Percentiles rank a stretch among this genome's conserved stretches.
These are phyloP conservation scores for Fusarium sublunatum DNA, from an alignment of 2,329 filamentous ascomycete species.

Conservation along the genomic window DNA sequence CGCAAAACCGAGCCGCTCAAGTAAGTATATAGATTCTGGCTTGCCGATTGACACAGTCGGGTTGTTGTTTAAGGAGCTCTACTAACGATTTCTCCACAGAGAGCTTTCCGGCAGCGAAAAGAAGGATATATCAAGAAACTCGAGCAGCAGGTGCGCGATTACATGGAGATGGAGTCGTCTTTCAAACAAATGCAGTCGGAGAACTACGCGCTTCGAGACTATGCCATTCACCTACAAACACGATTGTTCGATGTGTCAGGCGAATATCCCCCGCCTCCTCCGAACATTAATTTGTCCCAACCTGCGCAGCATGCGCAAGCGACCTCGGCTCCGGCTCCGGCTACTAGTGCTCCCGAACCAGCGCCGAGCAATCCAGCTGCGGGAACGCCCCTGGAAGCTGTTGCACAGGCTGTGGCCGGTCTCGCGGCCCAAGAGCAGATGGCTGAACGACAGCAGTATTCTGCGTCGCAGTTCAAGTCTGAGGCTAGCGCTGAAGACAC, in stretches of 20 bases:
- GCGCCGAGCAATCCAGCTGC: slow-evolving; percentile 46
- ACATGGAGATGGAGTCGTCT: slow-evolving; percentile 77
- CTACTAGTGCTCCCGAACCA: slow-evolving; percentile 43
- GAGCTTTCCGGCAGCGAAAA: slow-evolving; percentile 96
- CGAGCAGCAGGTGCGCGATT: slow-evolving; percentile 91
- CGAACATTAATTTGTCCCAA: slow-evolving; percentile 75
- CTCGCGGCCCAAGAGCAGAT: slow-evolving; percentile 57
- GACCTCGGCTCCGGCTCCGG: slow-evolving; percentile 41
- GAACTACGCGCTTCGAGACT: slow-evolving; percentile 91
- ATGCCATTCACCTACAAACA: slow-evolving; percentile 90
- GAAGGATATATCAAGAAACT: slow-evolving; percentile 98
- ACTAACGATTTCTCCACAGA: slow-evolving; percentile 63
- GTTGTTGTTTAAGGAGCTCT: background rate
- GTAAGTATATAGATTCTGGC: slow-evolving; percentile 63
- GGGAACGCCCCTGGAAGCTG: slow-evolving; percentile 59
- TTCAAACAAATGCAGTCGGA: slow-evolving; percentile 87
- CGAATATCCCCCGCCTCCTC: slow-evolving; percentile 85
- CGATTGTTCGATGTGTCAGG: slow-evolving; percentile 84
- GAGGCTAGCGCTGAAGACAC: slow-evolving; percentile 56
- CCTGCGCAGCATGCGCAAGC: slow-evolving; percentile 40
- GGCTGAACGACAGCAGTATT: slow-evolving; percentile 52
- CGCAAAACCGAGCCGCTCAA: slow-evolving; percentile 96
- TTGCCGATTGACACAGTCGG: background rate
- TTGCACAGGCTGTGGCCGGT: slow-evolving; percentile 62
- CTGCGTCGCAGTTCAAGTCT: slow-evolving; percentile 51